Base-by-base conservation (phyloP, 805 yeast species). In the Yamadazyma laniorum region DNA sequence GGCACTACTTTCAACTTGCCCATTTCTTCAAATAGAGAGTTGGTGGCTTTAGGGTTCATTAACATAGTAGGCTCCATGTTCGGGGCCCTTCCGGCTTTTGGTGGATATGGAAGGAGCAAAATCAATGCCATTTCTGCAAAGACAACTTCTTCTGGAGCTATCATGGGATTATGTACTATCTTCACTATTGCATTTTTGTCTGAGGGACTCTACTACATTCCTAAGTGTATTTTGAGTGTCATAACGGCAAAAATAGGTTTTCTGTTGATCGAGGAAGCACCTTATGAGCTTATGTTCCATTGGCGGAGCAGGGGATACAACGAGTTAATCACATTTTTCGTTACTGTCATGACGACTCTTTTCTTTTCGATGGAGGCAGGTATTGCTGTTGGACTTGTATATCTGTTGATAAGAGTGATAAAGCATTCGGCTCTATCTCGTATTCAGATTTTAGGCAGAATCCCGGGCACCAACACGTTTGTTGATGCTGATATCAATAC, bases 71-170 rank as follows among this genome's bases (percentile, higher is more conserved):
- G 81, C 0, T 74, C 87, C 3, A 57, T 79, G 38, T 84, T 86
- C 29, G 78, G 77, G 2, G 84, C 89, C 0, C 65, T 91, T 12
- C 97, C 99, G 0, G 79, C 95, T 0, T 90, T 90, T 70, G 99
- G 98, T 7, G 98, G 98, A 0, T 91, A 90, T 55, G 98, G 96
- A 2, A 74, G 98, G 52, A 84, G 95, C 13, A 89, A 85, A 52
- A 81, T 91, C 42, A 91, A 91, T 63, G 84, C 90, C 1, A 66
- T 88, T 35, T 79, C 89, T 11, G 98, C 95, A 0, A 78, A 77
- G 47, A 85, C 96, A 0, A 90, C 90, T 8, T 67, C 82, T 55
- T 76, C 93, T n/a, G 95, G 95, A 0, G 78, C 80, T 3, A 75
- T 85, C 8, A 83, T 90, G 82, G 91, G 95, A 0, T n/a, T 77